These are phyloP conservation scores for Erigeron philadelphicus DNA, from an alignment of 140 eudicot genomes.

Conservation along the genomic window DNA sequence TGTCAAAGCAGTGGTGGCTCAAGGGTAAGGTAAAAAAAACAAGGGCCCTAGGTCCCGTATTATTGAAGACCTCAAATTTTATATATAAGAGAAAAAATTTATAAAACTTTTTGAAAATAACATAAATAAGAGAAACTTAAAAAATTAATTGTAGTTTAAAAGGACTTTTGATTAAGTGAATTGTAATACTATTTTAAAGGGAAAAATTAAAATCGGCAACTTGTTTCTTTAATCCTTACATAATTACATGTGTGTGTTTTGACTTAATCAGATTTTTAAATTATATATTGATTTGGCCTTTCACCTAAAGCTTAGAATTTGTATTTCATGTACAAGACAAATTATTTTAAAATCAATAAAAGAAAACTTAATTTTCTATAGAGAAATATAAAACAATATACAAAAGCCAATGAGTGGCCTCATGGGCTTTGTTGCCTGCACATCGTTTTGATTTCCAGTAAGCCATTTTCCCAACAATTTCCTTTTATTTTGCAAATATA, in stretches of 20 bases:
- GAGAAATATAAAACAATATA: neutral
- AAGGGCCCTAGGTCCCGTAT: too few species aligned
- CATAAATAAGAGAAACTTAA: too few species aligned
- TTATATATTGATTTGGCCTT: neutral
- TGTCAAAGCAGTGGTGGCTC: too few species aligned
- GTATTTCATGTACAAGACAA: neutral
- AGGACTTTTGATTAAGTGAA: too few species aligned
- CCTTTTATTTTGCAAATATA: neutral
- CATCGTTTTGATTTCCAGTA: neutral
- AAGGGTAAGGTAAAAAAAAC: too few species aligned
- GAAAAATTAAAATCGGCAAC: too few species aligned
- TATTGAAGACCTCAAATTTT: too few species aligned
- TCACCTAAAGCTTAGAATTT: neutral
- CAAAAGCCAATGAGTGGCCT: constrained; percentile 6
- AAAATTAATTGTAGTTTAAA: too few species aligned
- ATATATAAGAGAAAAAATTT: too few species aligned
- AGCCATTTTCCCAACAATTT: neutral
- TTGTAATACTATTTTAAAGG: too few species aligned
- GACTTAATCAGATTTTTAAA: neutral
- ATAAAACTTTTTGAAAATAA: too few species aligned
- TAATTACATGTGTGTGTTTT: neutral
- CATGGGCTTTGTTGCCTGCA: constrained; percentile 15
- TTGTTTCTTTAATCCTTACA: too few species aligned
- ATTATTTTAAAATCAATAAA: neutral
- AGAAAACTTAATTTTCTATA: neutral